A percentile compares a stretch with the other conserved stretches of the same genome.
These are phyloP conservation scores for Colletotrichum liriopes DNA, from an alignment of 2,329 filamentous ascomycete species.

Conservation along the genomic window DNA sequence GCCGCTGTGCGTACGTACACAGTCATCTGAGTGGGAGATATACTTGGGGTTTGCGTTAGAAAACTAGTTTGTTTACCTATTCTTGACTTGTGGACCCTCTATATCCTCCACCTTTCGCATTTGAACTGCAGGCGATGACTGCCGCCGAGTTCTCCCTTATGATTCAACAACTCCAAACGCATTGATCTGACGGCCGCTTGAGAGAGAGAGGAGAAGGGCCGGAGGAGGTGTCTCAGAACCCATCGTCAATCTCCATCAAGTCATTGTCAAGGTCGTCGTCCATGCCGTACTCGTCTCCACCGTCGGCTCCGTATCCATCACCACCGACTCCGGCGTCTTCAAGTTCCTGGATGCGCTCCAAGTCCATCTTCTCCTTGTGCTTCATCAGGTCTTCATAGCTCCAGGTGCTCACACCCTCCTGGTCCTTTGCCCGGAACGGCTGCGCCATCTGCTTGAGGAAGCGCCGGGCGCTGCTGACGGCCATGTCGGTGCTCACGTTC, in stretches of 20 bases:
- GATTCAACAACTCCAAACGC: neutral
- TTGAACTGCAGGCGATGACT: neutral
- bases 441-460: constrained; percentile 95
- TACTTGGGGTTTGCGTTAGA: neutral
- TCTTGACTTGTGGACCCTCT: neutral
- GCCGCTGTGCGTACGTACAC: neutral
- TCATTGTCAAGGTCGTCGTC: constrained; percentile 68
- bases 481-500: constrained; percentile 96
- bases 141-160: neutral
- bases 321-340: constrained; percentile 57
- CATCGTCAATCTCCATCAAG: constrained; percentile 67
- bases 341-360: constrained; percentile 77
- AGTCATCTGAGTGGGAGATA: neutral
- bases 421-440: constrained; percentile 85
- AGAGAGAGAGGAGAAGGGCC: no score
- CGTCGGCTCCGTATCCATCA: constrained; percentile 47
- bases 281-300: constrained; percentile 64
- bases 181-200: neutral
- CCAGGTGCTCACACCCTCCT: constrained; percentile 96
- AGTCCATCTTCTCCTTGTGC: constrained; percentile 83
- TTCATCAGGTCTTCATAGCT: constrained; percentile 82
- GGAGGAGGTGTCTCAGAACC: constrained; percentile 39
- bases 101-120: neutral
- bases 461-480: constrained; percentile 87
- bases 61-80: no score